Percentiles rank a stretch among this genome's conserved stretches.
Evolutionary conservation across 495 filamentous ascomycete species (phyloP).

Genomic region (Hypoxylon cercidicola): DNA sequence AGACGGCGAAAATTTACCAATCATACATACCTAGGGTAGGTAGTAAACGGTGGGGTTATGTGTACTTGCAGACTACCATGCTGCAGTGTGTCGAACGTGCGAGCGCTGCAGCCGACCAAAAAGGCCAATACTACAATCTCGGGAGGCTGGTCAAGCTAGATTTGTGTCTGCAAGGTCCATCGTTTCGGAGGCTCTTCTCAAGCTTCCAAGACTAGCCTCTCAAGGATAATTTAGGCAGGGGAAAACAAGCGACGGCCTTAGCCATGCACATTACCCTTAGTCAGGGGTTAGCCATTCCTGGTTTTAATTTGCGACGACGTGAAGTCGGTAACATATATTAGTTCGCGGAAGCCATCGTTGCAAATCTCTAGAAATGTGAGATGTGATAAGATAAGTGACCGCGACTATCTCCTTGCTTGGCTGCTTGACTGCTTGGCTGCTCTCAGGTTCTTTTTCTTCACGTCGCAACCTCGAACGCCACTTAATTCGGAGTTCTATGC

Average conservation of each 20-base stretch:
- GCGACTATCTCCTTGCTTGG: too few relatives aligned
- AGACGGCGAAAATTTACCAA: slow-evolving; percentile 34
- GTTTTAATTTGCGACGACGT: slow-evolving; percentile 4
- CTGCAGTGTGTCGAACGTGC: slow-evolving; percentile 20
- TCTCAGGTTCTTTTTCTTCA: too few relatives aligned
- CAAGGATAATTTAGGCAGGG: slow-evolving; percentile 21
- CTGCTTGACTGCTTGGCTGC: too few relatives aligned
- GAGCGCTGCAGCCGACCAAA: slow-evolving; percentile 32
- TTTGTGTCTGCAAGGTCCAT: neutral
- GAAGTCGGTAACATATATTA: slow-evolving; percentile 4
- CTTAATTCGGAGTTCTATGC: neutral
- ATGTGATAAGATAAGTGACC: slow-evolving; percentile 1
- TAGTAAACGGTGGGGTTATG: slow-evolving; percentile 5
- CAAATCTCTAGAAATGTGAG: slow-evolving; percentile 3
- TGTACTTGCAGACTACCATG: slow-evolving; percentile 13
- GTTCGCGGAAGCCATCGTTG: neutral
- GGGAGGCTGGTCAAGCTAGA: slow-evolving; percentile 30
- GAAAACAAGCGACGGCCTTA: slow-evolving; percentile 7
- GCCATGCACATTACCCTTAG: slow-evolving; percentile 8
- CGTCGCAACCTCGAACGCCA: neutral
- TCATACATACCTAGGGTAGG: too few relatives aligned
- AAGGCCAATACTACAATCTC: slow-evolving; percentile 27
- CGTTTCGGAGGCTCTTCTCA: slow-evolving; percentile 31
- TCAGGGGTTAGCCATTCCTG: slow-evolving; percentile 23
- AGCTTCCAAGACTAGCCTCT: slow-evolving; percentile 24